Percentiles rank a stretch among this genome's conserved stretches.
Conservation (phyloP, 306 rosid genomes). For the Prunus mume region DNA sequence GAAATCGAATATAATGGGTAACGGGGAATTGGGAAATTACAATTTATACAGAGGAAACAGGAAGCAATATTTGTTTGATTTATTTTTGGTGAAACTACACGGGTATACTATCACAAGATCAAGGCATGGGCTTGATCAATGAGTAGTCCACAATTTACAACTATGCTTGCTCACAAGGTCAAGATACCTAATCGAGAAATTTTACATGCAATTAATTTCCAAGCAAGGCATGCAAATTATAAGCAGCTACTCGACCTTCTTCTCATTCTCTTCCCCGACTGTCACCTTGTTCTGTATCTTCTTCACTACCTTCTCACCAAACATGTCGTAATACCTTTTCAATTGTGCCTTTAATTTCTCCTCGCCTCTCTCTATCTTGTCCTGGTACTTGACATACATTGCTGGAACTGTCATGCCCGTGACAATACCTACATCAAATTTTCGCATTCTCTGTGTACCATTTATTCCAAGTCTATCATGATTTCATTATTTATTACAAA, state of each 20-base stretch:
- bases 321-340: conserved; percentile 32
- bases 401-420: conserved; percentile 46
- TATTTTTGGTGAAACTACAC: no score
- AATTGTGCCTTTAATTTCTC: conserved; percentile 40
- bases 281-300: conserved; percentile 34
- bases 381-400: conserved; percentile 43
- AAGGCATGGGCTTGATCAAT: background rate
- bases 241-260: background rate
- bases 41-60: no score
- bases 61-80: no score
- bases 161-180: background rate
- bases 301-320: conserved; percentile 53
- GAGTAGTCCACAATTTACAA: background rate
- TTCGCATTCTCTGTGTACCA: no score
- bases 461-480: no score
- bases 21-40: no score
- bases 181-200: background rate
- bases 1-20: no score
- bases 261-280: conserved; percentile 6
- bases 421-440: conserved; percentile 43
- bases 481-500: no score
- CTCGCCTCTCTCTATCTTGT: conserved; percentile 31
- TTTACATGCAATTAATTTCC: background rate
- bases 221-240: background rate
- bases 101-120: no score